phyloP scores from a whole-genome alignment of 768 basidiomycete genomes.

The Tricholoma matsutake region DNA sequence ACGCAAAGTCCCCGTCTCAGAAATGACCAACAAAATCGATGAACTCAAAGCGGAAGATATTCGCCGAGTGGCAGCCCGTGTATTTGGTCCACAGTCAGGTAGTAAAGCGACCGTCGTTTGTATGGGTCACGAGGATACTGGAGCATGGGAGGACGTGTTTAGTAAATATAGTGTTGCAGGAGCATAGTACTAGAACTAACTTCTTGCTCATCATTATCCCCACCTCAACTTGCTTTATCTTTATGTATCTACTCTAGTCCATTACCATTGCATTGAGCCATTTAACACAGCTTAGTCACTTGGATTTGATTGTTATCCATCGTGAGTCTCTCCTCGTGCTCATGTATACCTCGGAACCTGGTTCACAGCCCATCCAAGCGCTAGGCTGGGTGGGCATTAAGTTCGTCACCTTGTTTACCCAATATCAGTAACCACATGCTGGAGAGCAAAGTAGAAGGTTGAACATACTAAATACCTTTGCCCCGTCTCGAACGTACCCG shows the following conservation, averaged over 20 bases:
- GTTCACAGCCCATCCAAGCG: conserved; percentile 68
- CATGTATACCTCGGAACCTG: conserved; percentile 67
- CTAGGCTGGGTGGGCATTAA: conserved; percentile 61
- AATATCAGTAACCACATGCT: background rate
- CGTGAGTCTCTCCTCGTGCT: conserved; percentile 62
- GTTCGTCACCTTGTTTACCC: conserved; percentile 54
- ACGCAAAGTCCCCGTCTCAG: conserved; percentile 80
- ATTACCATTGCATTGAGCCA: background rate
- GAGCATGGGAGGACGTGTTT: conserved; percentile 60
- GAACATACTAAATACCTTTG: conserved; percentile 62
- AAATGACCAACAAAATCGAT: conserved; percentile 90
- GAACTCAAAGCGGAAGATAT: conserved; percentile 67
- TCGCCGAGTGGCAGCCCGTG: conserved; percentile 67
- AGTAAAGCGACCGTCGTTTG: conserved; percentile 76
- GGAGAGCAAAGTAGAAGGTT: conserved; percentile 3
- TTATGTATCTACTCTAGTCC: background rate
- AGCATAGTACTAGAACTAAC: conserved; percentile 5
- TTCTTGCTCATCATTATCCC: conserved; percentile 1
- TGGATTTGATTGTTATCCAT: conserved; percentile 44
- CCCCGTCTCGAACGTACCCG: conserved; percentile 55
- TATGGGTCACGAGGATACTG: conserved; percentile 80
- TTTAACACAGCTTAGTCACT: background rate
- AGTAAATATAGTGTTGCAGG: conserved; percentile 64
- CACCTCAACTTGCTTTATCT: background rate
- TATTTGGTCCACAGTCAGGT: conserved; percentile 65